Evolutionary conservation across 176 grass and related monocot genomes (phyloP).

Genomic region (Carex myosuroides): DNA sequence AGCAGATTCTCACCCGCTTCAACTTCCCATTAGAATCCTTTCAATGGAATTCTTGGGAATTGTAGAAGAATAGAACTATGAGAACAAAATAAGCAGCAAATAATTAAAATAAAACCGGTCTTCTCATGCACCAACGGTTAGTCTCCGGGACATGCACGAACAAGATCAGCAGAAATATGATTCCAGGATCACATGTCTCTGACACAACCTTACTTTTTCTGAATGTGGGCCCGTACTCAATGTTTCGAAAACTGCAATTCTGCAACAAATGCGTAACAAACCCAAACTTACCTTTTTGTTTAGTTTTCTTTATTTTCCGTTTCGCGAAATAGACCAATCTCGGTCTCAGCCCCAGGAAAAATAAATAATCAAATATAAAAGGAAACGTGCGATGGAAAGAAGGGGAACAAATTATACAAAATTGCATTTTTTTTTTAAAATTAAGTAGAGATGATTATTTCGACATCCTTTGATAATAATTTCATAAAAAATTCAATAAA

Average conservation of each 20-base stretch:
- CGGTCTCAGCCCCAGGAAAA: too few relatives aligned
- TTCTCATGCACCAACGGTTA: conserved; percentile 18
- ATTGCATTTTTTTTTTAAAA: too few relatives aligned
- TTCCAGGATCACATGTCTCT: conserved; percentile 16
- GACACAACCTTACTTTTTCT: neutral
- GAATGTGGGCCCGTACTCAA: neutral
- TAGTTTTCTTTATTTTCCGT: neutral
- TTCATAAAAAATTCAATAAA: too few relatives aligned
- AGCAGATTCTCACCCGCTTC: too few relatives aligned
- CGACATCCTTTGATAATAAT: too few relatives aligned
- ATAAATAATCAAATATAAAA: too few relatives aligned
- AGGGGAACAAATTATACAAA: too few relatives aligned
- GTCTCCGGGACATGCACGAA: neutral
- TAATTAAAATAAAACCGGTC: neutral
- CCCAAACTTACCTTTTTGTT: neutral
- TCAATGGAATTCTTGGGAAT: neutral
- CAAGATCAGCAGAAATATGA: neutral
- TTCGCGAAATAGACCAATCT: neutral
- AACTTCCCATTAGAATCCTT: neutral
- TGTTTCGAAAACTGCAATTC: neutral
- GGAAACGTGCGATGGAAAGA: neutral
- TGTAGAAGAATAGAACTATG: neutral
- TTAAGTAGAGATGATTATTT: too few relatives aligned
- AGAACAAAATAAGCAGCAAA: neutral
- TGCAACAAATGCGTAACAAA: neutral